These are phyloP conservation scores for Aspergillus quadricinctus DNA, from an alignment of 2,329 filamentous ascomycete species.

Conservation along the genomic window DNA sequence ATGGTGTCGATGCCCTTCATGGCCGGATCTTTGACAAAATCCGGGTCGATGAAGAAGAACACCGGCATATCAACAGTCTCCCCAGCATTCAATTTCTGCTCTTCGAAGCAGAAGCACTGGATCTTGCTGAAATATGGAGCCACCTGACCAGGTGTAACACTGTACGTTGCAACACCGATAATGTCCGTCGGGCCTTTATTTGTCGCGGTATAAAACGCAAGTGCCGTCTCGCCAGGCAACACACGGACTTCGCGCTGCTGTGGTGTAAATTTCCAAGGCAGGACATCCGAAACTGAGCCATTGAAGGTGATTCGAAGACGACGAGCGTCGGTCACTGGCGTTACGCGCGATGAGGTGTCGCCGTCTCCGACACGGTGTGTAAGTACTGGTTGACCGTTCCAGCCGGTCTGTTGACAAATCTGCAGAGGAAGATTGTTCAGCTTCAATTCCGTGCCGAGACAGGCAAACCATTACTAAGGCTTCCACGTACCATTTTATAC, in stretches of 20 bases:
- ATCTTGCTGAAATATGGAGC: constrained; percentile 99
- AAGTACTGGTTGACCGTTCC: constrained; percentile 88
- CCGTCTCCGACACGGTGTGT: constrained; percentile 63
- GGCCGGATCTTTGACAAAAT: constrained; percentile 83
- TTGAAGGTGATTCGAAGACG: constrained; percentile 95
- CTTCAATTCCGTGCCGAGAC: neutral
- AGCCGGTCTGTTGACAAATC: constrained; percentile 58
- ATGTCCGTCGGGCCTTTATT: constrained; percentile 89
- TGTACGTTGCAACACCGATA: constrained; percentile 96
- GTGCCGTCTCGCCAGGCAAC: constrained; percentile 88
- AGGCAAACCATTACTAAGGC: neutral
- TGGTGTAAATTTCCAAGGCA: constrained; percentile 95
- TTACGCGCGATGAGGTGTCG: constrained; percentile 71
- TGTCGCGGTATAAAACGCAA: constrained; percentile 96
- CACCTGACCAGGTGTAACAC: constrained; percentile 90
- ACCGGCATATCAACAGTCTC: constrained; percentile 99
- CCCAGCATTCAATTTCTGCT: constrained; percentile 86
- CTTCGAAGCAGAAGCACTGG: constrained; percentile 98
- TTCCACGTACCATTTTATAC: constrained; percentile 58
- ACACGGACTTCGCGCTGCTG: constrained; percentile 97
- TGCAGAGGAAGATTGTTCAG: constrained; percentile 16
- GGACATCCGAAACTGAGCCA: constrained; percentile 86
- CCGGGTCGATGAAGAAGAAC: constrained; percentile 98
- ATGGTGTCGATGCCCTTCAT: constrained; percentile 95
- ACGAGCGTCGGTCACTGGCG: constrained; percentile 73